These are phyloP conservation scores for Peniophora sp. DNA, from an alignment of 1,284 basidiomycete genomes.

Conservation along the genomic window DNA sequence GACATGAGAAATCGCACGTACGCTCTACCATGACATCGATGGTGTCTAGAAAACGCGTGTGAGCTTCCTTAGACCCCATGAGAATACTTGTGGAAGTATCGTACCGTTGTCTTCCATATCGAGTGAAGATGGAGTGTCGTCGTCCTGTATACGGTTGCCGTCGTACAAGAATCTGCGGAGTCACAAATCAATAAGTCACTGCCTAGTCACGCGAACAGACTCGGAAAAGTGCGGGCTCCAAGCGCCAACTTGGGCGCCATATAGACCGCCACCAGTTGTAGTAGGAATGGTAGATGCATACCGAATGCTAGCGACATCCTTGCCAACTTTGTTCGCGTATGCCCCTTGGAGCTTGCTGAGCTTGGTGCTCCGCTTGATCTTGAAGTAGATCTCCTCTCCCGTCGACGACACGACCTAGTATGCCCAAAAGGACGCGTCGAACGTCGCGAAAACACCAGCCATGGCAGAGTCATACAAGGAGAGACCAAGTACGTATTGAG, in stretches of 20 bases:
- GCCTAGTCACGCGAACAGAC: neutral
- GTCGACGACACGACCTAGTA: conserved; percentile 64
- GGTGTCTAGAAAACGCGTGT: conserved; percentile 41
- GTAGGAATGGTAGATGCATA: conserved; percentile 30
- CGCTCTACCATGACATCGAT: conserved; percentile 93
- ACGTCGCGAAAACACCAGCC: neutral
- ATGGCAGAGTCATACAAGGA: neutral
- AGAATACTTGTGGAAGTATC: conserved; percentile 14
- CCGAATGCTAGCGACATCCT: conserved; percentile 82
- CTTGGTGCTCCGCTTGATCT: conserved; percentile 94
- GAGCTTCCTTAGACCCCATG: neutral
- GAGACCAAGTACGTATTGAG: neutral
- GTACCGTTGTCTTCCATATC: conserved; percentile 83
- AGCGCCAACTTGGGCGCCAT: conserved; percentile 3
- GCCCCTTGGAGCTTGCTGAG: conserved; percentile 90
- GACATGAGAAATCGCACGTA: conserved; percentile 33
- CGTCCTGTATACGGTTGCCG: conserved; percentile 73
- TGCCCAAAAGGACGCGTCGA: neutral
- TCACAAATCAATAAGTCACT: neutral
- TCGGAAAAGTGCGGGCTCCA: neutral
- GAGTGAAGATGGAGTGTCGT: conserved; percentile 76
- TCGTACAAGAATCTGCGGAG: conserved; percentile 79
- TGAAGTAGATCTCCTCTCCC: conserved; percentile 94
- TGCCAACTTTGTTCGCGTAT: conserved; percentile 91
- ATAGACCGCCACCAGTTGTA: neutral